Base-by-base conservation (phyloP, 2,329 filamentous ascomycete genomes). In the Aureobasidium pullulans region DNA sequence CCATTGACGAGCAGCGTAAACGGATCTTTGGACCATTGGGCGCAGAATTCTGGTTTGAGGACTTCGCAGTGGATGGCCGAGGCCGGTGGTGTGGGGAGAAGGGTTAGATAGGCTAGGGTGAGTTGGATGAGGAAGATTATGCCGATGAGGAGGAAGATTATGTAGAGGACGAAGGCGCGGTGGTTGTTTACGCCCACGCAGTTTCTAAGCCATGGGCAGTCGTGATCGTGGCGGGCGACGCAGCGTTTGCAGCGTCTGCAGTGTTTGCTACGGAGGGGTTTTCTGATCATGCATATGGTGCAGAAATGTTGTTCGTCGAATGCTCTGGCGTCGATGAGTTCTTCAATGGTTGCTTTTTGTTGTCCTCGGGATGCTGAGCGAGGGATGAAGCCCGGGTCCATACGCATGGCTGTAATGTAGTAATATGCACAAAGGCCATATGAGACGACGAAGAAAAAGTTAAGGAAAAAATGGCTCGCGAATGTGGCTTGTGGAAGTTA, bases 181-280 rank as follows among this genome's bases (percentile, higher is more conserved):
- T 97, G 89, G 72, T 97, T 99, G 76, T 97, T 97, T 64, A 94
- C 84, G 44, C 90, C 94, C 43, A 99, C 84, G 68, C 94, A 99
- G 73, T 96, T 97, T 75, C 96, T 89, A 28, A 97, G 89, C 94
- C 94, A 99, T 0, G 94, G 94, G 69, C 94, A 99, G 71, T 99
- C 94, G 69, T 99, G 94, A 70, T 99, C 94, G 75, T 96, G 90
- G 73, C 95, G 96, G 58, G 93, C 91, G 57, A 99, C 89, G 71
- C 94, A 99, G 64, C 93, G 88, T 67, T 88, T 85, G 72, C 94
- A 99, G 62, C 89, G 83, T 69, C 87, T 88, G 76, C 94, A 99
- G 75, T 99, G 94, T 78, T 97, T 99, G 76, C 92, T 96, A 65
- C 94, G 84, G 62, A 99, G 76, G 3, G 94, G 94, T 65, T 89